A percentile compares a stretch with the other conserved stretches of the same genome.
phyloP scores from a whole-genome alignment of 2,329 filamentous ascomycete genomes.

The Hymenoscyphus scutula region DNA sequence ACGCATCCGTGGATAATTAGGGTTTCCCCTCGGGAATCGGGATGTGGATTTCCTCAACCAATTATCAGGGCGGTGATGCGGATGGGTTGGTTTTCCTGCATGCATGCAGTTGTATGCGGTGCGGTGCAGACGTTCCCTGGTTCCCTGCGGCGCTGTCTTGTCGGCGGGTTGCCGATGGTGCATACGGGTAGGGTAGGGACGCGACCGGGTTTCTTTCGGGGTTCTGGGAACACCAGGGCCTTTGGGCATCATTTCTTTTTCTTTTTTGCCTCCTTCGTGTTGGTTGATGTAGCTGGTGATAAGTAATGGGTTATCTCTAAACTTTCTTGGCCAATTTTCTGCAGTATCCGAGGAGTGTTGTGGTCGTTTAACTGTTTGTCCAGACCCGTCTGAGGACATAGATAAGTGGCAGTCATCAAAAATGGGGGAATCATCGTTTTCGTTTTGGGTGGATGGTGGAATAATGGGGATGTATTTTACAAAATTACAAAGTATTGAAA shows the following conservation, averaged over 20 bases:
- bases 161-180: neutral
- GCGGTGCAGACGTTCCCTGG: neutral
- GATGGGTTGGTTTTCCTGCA: neutral
- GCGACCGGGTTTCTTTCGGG: neutral
- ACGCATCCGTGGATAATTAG: neutral
- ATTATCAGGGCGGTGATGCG: neutral
- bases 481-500: too few relatives aligned
- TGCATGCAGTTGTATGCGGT: slow-evolving; percentile 1
- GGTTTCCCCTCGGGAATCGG: neutral
- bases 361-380: too few relatives aligned
- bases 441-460: neutral
- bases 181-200: neutral
- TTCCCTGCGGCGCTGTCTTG: neutral
- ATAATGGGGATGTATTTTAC: too few relatives aligned
- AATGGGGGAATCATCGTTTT: neutral
- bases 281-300: too few relatives aligned
- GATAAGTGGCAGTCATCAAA: neutral
- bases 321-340: too few relatives aligned
- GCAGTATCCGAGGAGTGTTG: too few relatives aligned
- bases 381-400: too few relatives aligned
- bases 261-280: too few relatives aligned
- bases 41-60: neutral
- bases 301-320: too few relatives aligned
- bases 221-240: neutral
- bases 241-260: neutral